Evolutionary conservation across 2,329 filamentous ascomycete species (phyloP).

Genomic region (Fonsecaea pugnacius): DNA sequence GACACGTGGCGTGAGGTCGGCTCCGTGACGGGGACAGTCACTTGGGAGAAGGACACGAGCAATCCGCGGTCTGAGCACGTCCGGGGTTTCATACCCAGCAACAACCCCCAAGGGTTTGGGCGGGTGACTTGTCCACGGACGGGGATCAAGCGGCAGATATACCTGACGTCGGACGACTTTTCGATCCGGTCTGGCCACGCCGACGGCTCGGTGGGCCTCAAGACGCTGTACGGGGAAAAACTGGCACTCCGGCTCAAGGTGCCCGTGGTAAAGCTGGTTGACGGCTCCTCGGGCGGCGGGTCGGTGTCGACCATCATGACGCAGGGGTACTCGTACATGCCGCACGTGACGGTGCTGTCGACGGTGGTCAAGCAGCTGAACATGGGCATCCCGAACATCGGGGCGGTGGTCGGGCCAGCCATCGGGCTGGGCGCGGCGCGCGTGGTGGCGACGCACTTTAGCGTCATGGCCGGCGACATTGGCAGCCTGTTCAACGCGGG

Average conservation of each 20-base stretch:
- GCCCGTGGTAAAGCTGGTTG: slow-evolving; percentile 67
- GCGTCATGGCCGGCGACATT: slow-evolving; percentile 67
- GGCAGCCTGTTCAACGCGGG: slow-evolving; percentile 68
- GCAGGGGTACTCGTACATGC: slow-evolving; percentile 64
- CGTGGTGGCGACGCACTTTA: slow-evolving; percentile 67
- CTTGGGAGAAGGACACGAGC: slow-evolving; percentile 53
- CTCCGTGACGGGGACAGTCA: slow-evolving; percentile 63
- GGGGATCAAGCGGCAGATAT: slow-evolving; percentile 55
- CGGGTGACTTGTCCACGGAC: slow-evolving; percentile 43
- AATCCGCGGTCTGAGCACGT: slow-evolving; percentile 54
- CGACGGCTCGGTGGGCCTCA: slow-evolving; percentile 62
- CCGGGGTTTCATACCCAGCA: slow-evolving; percentile 60
- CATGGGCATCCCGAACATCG: slow-evolving; percentile 66
- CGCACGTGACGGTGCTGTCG: slow-evolving; percentile 59
- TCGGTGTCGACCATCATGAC: slow-evolving; percentile 33
- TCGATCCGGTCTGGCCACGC: slow-evolving; percentile 66
- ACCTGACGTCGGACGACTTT: slow-evolving; percentile 69
- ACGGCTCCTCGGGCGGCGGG: slow-evolving; percentile 66
- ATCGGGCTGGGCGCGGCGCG: slow-evolving; percentile 64
- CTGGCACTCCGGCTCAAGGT: slow-evolving; percentile 65
- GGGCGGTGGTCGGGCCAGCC: slow-evolving; percentile 66
- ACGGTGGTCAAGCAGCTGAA: slow-evolving; percentile 50
- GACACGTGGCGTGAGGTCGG: slow-evolving; percentile 64
- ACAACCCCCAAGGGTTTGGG: slow-evolving; percentile 66
- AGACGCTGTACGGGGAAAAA: slow-evolving; percentile 65